phyloP scores from a whole-genome alignment of 116 monocot species.

The Cymodocea nodosa region DNA sequence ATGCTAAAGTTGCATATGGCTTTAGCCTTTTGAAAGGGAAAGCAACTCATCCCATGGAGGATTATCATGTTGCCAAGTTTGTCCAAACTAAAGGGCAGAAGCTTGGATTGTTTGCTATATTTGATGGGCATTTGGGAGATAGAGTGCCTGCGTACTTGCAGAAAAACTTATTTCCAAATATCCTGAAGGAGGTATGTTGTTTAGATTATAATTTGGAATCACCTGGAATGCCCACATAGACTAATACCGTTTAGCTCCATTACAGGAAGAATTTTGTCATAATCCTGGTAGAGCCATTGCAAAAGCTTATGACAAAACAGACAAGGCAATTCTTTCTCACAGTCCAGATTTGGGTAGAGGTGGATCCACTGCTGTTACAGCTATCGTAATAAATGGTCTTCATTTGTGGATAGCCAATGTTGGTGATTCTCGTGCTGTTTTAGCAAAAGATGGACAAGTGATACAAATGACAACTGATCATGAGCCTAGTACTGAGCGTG shows the following conservation, averaged over 20 bases:
- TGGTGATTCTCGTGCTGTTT: conserved; percentile 84
- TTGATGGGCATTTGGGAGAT: conserved; percentile 90
- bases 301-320: conserved; percentile 87
- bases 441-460: conserved; percentile 35
- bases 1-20: conserved; percentile 47
- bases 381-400: conserved; percentile 53
- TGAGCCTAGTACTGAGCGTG: conserved; percentile 67
- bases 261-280: conserved; percentile 71
- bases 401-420: conserved; percentile 81
- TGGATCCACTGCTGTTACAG: conserved; percentile 92
- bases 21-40: conserved; percentile 81
- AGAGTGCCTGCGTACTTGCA: conserved; percentile 72
- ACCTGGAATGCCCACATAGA: no score
- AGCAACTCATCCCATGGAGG: conserved; percentile 92
- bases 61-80: conserved; percentile 78
- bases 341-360: conserved; percentile 74
- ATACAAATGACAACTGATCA: conserved; percentile 76
- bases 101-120: conserved; percentile 83
- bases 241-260: not conserved
- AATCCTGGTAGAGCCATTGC: conserved; percentile 60
- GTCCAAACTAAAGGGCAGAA: conserved; percentile 42
- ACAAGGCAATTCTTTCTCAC: conserved; percentile 73
- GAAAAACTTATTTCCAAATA: conserved; percentile 78
- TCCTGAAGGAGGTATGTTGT: conserved; percentile 59
- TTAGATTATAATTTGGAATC: not conserved